Percentiles rank a stretch among this genome's conserved stretches.
These are phyloP conservation scores for Moricandia moricandioides DNA, from an alignment of 345 rosid species.

Conservation along the genomic window DNA sequence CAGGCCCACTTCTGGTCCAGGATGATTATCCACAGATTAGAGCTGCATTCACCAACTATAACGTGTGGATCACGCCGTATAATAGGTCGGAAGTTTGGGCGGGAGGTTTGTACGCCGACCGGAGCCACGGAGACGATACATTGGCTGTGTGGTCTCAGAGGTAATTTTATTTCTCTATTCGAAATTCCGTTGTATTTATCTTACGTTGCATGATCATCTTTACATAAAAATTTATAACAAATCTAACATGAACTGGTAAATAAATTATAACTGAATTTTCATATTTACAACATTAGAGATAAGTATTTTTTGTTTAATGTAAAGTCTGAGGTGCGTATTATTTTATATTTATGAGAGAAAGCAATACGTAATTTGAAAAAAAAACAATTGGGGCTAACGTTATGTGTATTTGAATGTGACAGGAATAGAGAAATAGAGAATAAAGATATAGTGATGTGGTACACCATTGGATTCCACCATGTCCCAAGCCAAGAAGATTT, in stretches of 20 bases:
- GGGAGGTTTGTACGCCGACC: constrained; percentile 45
- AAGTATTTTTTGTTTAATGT: neutral
- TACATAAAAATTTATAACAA: too few relatives aligned
- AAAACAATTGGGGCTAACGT: neutral
- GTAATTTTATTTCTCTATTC: constrained; percentile 7
- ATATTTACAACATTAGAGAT: neutral
- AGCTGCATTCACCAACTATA: constrained; percentile 47
- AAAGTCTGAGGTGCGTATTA: neutral
- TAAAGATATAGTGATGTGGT: constrained; percentile 56
- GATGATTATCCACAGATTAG: constrained; percentile 54
- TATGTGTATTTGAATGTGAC: neutral
- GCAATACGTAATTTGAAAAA: neutral
- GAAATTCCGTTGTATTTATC: neutral
- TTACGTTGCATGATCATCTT: neutral
- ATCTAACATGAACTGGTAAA: neutral
- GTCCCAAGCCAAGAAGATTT: constrained; percentile 60
- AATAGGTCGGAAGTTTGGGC: constrained; percentile 57
- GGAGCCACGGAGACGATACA: constrained; percentile 52
- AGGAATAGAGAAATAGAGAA: constrained; percentile 50
- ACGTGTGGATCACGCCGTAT: constrained; percentile 60
- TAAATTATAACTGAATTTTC: neutral
- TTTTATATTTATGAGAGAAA: neutral
- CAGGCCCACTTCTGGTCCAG: constrained; percentile 22
- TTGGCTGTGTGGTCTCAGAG: constrained; percentile 47
- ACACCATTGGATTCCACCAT: constrained; percentile 51